These are phyloP conservation scores for Marasmius fiardii DNA, from an alignment of 1,284 basidiomycete genomes.

Conservation along the genomic window DNA sequence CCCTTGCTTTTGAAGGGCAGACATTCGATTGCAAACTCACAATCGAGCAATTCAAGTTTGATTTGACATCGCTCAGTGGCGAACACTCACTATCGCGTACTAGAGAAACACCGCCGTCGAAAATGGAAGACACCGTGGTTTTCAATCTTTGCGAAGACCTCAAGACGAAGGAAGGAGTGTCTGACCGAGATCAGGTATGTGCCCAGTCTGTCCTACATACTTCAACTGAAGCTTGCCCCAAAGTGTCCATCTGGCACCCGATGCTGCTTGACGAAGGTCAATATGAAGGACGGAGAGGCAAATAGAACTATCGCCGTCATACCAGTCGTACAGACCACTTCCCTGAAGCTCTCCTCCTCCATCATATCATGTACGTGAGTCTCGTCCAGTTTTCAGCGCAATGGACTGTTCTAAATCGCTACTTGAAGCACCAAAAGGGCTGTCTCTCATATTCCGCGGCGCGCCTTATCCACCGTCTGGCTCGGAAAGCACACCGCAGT, in stretches of 20 bases:
- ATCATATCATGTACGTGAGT: constrained; percentile 44
- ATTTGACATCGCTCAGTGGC: constrained; percentile 53
- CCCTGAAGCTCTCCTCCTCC: constrained; percentile 36
- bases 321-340: constrained; percentile 52
- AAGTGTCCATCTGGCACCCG: constrained; percentile 68
- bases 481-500: constrained; percentile 44
- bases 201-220: not conserved
- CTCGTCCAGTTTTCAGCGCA: constrained; percentile 6
- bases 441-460: constrained; percentile 62
- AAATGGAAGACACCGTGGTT: constrained; percentile 42
- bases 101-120: constrained; percentile 46
- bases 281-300: constrained; percentile 46
- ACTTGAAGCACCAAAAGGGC: constrained; percentile 43
- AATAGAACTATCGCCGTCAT: constrained; percentile 67
- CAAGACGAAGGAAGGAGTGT: constrained; percentile 38
- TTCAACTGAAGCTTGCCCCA: not conserved
- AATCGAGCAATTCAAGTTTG: constrained; percentile 47
- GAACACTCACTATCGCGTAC: constrained; percentile 42
- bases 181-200: constrained; percentile 66
- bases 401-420: constrained; percentile 12
- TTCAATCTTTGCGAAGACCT: constrained; percentile 66
- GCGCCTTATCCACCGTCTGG: constrained; percentile 53
- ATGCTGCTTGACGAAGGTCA: constrained; percentile 68
- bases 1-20: constrained; percentile 33
- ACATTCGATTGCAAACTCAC: constrained; percentile 54